Evolutionary conservation across 1,284 basidiomycete genomes (phyloP), one percentile per base, ranked within the genome.

Genomic region (Fomitiporia mediterranea): DNA sequence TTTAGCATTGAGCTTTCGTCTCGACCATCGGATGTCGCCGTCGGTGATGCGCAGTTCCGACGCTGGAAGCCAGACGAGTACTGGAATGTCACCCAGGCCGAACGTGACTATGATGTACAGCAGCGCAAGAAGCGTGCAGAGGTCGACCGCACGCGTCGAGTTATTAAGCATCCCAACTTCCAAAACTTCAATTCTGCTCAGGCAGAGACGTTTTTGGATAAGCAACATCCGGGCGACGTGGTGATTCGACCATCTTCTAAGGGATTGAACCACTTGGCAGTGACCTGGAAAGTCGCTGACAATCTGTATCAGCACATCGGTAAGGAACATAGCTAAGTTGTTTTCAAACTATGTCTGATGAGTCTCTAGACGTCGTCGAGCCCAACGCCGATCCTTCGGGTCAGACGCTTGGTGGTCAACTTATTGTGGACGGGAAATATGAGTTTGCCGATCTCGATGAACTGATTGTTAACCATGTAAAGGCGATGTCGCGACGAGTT

Each of bases 281-380:
- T 99, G 11, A 99, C 97, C 0, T 99, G 97, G 97, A 99, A 99
- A 73, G 95, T 99, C 8, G 96, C 97, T 64, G 91, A 98, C 59
- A 91, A 89, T 60, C 78, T 99, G 19, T 99, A 91, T 72, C 97
- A 99, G 69, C 98, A 99, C 68, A 91, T 99, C 60, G 94, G 92
- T 92, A 66, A 50, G 58, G n/a, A 72, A 62, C 34, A 47, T 50
- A 37, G 7, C 25, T 34, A 13, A 8, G 19, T 7, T 1, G 11
- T 23, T 19, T 21, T 4, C 4, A 13, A 17, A 25, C 17, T 37
- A 25, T 37, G 3, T 34, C 55, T 63, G 13, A 60, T 44, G 53
- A 28, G 27, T 27, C 42, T 58, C 7, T 62, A 94, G 94, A 99
- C 69, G 94, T 99, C 5, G 85, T 87, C 27, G 97, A 99, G 70